Evolutionary conservation across 225 moss, liverwort and hornwort genomes (phyloP).

Genomic region (Marchantia polymorpha): DNA sequence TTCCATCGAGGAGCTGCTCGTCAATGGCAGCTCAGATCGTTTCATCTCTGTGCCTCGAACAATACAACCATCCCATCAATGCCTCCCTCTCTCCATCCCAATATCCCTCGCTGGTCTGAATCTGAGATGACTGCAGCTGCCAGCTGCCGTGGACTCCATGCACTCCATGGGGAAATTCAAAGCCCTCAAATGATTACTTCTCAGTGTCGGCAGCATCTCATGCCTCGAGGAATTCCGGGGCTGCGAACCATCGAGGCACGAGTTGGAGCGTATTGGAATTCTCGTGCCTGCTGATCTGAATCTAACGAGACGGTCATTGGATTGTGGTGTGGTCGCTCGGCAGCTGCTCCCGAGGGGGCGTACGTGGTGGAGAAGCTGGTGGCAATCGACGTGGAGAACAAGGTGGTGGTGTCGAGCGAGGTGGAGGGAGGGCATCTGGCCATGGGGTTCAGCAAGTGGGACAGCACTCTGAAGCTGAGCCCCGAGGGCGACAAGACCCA

Average conservation of each 20-base stretch:
- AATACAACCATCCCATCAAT: too few species aligned
- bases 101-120: too few species aligned
- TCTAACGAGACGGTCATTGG: not conserved
- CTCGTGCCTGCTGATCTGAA: not conserved
- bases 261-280: not conserved
- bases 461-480: slow-evolving; percentile 7
- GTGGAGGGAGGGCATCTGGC: slow-evolving; percentile 36
- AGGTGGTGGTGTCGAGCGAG: slow-evolving; percentile 19
- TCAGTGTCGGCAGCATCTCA: not conserved
- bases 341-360: slow-evolving; percentile 22
- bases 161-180: too few species aligned
- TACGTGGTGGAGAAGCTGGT: slow-evolving; percentile 34
- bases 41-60: not conserved
- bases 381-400: slow-evolving; percentile 6
- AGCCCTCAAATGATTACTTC: too few species aligned
- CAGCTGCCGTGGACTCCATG: too few species aligned
- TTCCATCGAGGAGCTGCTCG: not conserved
- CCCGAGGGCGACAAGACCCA: slow-evolving; percentile 20
- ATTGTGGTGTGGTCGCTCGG: not conserved
- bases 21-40: not conserved
- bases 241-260: not conserved
- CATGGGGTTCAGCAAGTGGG: slow-evolving; percentile 32
- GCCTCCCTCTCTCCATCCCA: too few species aligned
- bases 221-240: not conserved
- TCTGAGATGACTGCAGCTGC: too few species aligned